A percentile compares a stretch with the other conserved stretches of the same genome.
Conservation (phyloP, 495 filamentous ascomycete species). For the Neurospora tetrasperma region DNA sequence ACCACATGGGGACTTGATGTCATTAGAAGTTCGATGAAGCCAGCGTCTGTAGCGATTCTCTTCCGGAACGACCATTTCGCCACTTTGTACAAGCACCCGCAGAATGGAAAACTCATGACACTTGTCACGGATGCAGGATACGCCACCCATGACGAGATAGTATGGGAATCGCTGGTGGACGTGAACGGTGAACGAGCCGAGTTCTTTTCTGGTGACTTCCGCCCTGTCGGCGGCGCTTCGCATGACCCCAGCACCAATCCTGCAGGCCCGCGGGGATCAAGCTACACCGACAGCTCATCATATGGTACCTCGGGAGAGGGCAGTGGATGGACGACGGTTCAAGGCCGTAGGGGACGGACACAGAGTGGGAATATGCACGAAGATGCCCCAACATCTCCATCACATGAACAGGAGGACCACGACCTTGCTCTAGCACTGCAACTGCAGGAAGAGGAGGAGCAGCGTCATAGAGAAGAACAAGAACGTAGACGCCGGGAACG, state of each 20-base stretch:
- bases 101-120: constrained; percentile 57
- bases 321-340: constrained; percentile 43
- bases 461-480: constrained; percentile 44
- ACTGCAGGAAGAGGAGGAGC: constrained; percentile 75
- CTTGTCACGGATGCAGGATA: constrained; percentile 92
- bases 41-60: constrained; percentile 73
- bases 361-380: constrained; percentile 12
- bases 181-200: constrained; percentile 74
- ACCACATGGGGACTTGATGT: constrained; percentile 70
- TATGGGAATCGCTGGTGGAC: constrained; percentile 90
- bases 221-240: constrained; percentile 54
- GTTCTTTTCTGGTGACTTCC: constrained; percentile 86
- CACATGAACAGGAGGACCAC: constrained; percentile 60
- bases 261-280: background rate
- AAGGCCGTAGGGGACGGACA: constrained; percentile 24
- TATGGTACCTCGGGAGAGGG: constrained; percentile 13
- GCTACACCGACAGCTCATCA: background rate
- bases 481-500: constrained; percentile 39
- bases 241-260: constrained; percentile 16
- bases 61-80: constrained; percentile 97
- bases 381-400: constrained; percentile 27
- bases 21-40: constrained; percentile 51
- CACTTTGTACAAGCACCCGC: constrained; percentile 75
- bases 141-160: constrained; percentile 76
- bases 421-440: constrained; percentile 72